A percentile compares a stretch with the other conserved stretches of the same genome.
phyloP scores from a whole-genome alignment of 2,329 filamentous ascomycete species.

The Reticulascus tulasneorum region DNA sequence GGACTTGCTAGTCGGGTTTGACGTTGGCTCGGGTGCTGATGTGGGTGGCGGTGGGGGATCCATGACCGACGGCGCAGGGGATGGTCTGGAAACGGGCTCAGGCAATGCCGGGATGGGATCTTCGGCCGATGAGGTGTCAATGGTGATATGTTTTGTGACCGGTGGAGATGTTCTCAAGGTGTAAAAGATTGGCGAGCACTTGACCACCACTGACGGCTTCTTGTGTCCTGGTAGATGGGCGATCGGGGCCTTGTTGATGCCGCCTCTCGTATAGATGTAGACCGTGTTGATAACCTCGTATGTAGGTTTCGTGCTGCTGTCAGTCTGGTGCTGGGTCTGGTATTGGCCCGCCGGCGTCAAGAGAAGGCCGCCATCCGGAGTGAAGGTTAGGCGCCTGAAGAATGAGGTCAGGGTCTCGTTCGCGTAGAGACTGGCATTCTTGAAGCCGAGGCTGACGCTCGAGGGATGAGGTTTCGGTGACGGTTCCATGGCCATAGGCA shows the following conservation, averaged over 20 bases:
- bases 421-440: constrained; percentile 87
- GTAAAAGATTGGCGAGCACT: constrained; percentile 89
- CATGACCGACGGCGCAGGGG: constrained; percentile 62
- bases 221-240: constrained; percentile 95
- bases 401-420: constrained; percentile 98
- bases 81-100: constrained; percentile 69
- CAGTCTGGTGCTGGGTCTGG: constrained; percentile 67
- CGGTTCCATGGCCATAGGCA: constrained; percentile 85
- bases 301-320: constrained; percentile 65
- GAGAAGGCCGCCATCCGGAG: constrained; percentile 88
- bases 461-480: constrained; percentile 73
- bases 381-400: constrained; percentile 89
- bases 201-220: constrained; percentile 93
- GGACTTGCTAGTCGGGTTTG: constrained; percentile 26
- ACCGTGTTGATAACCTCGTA: constrained; percentile 96
- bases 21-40: constrained; percentile 37
- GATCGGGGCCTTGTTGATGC: constrained; percentile 93
- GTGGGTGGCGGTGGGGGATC: constrained; percentile 71
- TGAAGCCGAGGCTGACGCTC: constrained; percentile 59
- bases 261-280: constrained; percentile 94
- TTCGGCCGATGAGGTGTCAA: constrained; percentile 86
- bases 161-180: constrained; percentile 66
- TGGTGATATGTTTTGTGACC: constrained; percentile 81
- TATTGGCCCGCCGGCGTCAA: constrained; percentile 95
- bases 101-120: constrained; percentile 80